Evolutionary conservation across 495 filamentous ascomycete genomes (phyloP), one percentile per base, ranked within the genome.

Genomic region (Chlorociboria aeruginascens): DNA sequence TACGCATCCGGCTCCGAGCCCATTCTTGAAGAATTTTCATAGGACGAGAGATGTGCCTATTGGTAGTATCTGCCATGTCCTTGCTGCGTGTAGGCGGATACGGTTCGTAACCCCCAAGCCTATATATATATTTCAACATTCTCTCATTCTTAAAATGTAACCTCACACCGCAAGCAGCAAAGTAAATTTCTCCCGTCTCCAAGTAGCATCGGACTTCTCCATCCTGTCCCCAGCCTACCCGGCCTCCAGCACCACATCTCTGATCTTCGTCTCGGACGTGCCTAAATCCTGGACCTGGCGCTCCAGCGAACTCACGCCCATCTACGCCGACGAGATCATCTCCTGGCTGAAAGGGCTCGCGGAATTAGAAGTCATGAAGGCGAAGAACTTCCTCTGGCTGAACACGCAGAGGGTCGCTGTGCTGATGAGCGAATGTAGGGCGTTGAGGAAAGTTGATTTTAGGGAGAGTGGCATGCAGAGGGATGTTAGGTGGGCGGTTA

Each of bases 121-220:
- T n/a, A n/a, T n/a, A n/a, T n/a, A n/a, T n/a, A n/a, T n/a, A n/a
- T n/a, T n/a, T n/a, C n/a, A n/a, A n/a, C n/a, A n/a, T n/a, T n/a
- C n/a, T n/a, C n/a, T n/a, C n/a, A n/a, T n/a, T n/a, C n/a, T n/a
- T n/a, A n/a, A n/a, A 25, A 25, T 4, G 4, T 4, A 25, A 25
- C 1, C 20, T 25, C 20, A 25, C 20, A 25, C 20, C 1, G 2
- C 20, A 25, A 7, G 3, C 32, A 49, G 47, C 3, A 35, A 40
- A 28, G 39, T 63, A 3, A 55, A 64, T 29, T 46, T 64, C 17
- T 57, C 55, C 6, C 45, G 52, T 8, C 52, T 63, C n/a, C 51
- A 49, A 30, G 49, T 64, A 11, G 53, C 61, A 3, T 54, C 58
- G 7, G 62, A 64, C 46, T 64, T 58, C 46, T 48, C 48, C 6